These are phyloP conservation scores for Cairneyella variabilis DNA, from an alignment of 495 filamentous ascomycete genomes.

Conservation along the genomic window DNA sequence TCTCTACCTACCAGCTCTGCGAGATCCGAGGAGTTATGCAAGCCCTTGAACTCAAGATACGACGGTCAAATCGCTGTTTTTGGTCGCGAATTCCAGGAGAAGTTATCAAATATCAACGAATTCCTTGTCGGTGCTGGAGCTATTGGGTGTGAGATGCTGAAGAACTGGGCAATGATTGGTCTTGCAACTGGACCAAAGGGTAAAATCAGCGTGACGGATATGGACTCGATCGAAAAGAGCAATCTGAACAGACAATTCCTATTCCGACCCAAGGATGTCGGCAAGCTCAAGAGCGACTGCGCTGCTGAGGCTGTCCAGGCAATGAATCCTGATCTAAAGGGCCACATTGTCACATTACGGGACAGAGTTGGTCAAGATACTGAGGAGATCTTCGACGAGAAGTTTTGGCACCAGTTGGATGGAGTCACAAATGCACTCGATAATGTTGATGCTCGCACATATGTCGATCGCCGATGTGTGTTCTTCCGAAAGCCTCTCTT, in stretches of 20 bases:
- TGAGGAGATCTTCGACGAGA: conserved; percentile 90
- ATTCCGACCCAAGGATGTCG: conserved; percentile 92
- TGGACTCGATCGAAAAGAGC: conserved; percentile 98
- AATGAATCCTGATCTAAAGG: conserved; percentile 92
- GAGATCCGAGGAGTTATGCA: conserved; percentile 83
- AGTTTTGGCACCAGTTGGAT: conserved; percentile 88
- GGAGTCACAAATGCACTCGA: conserved; percentile 96
- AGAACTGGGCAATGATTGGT: conserved; percentile 99
- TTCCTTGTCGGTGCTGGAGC: conserved; percentile 97
- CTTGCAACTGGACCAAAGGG: conserved; percentile 85
- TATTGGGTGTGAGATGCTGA: conserved; percentile 98
- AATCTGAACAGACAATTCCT: conserved; percentile 98
- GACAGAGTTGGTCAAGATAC: conserved; percentile 92
- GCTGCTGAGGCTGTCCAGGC: conserved; percentile 80
- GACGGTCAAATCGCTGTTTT: conserved; percentile 98
- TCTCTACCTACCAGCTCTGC: conserved; percentile 71
- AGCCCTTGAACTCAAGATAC: conserved; percentile 77
- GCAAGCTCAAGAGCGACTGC: conserved; percentile 94
- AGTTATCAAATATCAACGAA: conserved; percentile 79
- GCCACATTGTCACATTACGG: conserved; percentile 77
- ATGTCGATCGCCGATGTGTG: conserved; percentile 95
- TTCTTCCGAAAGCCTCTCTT: conserved; percentile 97
- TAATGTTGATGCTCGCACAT: conserved; percentile 95
- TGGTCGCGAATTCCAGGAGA: conserved; percentile 89
- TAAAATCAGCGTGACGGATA: conserved; percentile 88